Conservation (phyloP, 306 rosid species). For the Medicago ruthenica region DNA sequence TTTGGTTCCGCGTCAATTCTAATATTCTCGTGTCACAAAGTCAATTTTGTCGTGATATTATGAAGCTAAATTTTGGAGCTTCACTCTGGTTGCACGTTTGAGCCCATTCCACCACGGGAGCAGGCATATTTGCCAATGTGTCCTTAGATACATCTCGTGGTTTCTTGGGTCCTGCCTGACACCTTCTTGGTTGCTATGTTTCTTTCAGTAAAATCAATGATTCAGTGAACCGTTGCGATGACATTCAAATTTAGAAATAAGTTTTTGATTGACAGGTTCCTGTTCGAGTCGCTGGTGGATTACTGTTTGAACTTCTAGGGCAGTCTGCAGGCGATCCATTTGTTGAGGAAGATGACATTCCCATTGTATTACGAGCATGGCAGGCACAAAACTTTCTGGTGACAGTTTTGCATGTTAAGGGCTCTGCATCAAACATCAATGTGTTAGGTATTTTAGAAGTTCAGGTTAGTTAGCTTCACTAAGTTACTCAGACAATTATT, state of each 20-base stretch:
- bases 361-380: slow-evolving; percentile 89
- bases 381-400: slow-evolving; percentile 87
- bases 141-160: slow-evolving; percentile 11
- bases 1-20: too few relatives aligned
- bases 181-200: background rate
- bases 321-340: slow-evolving; percentile 90
- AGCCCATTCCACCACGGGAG: too few relatives aligned
- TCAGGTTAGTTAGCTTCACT: slow-evolving; percentile 66
- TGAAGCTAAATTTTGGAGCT: too few relatives aligned
- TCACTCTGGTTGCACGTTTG: too few relatives aligned
- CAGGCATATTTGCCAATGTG: background rate
- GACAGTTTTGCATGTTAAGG: slow-evolving; percentile 85
- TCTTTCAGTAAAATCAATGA: slow-evolving; percentile 23
- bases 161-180: slow-evolving; percentile 9
- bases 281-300: slow-evolving; percentile 91
- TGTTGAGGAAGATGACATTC: slow-evolving; percentile 83
- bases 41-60: too few relatives aligned
- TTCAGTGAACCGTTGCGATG: background rate
- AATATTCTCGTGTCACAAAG: too few relatives aligned
- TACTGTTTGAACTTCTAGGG: slow-evolving; percentile 87
- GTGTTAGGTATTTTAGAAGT: slow-evolving; percentile 89
- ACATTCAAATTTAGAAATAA: background rate
- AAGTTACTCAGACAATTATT: background rate
- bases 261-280: slow-evolving; percentile 64
- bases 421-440: slow-evolving; percentile 59